Base-by-base conservation (phyloP, 805 yeast species). In the Yamadazyma kitorensis region DNA sequence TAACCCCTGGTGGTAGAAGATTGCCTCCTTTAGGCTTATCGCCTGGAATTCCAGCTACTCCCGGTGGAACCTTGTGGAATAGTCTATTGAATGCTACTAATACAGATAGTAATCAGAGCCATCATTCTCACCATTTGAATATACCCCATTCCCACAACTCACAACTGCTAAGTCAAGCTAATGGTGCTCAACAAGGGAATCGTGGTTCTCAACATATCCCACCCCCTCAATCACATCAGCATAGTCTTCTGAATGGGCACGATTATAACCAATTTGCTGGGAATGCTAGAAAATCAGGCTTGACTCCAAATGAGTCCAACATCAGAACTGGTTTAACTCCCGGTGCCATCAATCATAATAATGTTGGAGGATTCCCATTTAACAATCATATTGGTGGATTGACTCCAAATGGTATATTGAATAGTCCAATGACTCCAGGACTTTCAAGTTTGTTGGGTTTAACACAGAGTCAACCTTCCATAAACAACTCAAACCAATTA, bases 231-330 rank as follows among this genome's bases (percentile, higher is more conserved):
- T 20, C 31, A 11, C 19, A 22, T 8, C 29, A 28, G 19, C 33
- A 28, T 20, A 20, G 19, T 15, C 35, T 32, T 21, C 16, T 39
- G 4, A 31, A 40, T 17, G 27, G 36, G 27, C 38, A 47, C 36
- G 45, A 45, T 16, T 52, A 45, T 29, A 47, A 43, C 27, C 66
- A 55, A 41, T 60, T 60, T 42, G 43, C 55, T 10, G 54, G 49
- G 41, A 48, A 57, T 14, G 52, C 63, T 32, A 51, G 67, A 23
- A 64, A 76, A 41, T 55, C 85, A 0, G 91, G 87, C 0, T 62
- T 86, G 29, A 81, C 88, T 0, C 93, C 93, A 3, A 83, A 80
- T 54, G 94, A 85, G 51, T 75, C 86, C 4, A 72, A 78, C 31
- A 45, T 86, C 31, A 68, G 95, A 44, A 68, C 85, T 0, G 91